A percentile compares a stretch with the other conserved stretches of the same genome.
phyloP scores from a whole-genome alignment of 2,329 filamentous ascomycete species.

The Periconia macrospinosa region DNA sequence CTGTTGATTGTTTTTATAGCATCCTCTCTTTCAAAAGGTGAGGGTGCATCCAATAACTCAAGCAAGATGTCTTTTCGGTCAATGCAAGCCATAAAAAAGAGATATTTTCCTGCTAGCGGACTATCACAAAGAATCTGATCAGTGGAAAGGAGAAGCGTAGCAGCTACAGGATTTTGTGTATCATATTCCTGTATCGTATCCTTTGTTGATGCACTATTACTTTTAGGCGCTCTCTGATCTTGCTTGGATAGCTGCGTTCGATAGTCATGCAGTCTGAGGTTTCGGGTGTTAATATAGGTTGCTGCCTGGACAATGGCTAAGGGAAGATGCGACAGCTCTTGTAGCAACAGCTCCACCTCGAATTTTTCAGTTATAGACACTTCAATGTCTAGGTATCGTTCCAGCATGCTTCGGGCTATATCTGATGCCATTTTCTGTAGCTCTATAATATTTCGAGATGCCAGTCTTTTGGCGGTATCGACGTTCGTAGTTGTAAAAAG shows the following conservation, averaged over 20 bases:
- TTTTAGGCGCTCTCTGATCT: constrained; percentile 31
- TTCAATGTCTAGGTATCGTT: constrained; percentile 12
- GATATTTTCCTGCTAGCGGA: constrained; percentile 35
- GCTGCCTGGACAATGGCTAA: constrained; percentile 20
- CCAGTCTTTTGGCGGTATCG: constrained; percentile 11
- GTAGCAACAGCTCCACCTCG: constrained; percentile 13
- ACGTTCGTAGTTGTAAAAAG: constrained; percentile 19
- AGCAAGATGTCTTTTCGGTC: constrained; percentile 19
- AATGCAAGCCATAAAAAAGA: constrained; percentile 47
- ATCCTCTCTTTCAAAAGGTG: constrained; percentile 8
- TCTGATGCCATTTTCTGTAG: constrained; percentile 15
- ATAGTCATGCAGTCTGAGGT: constrained; percentile 13
- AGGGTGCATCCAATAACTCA: constrained; percentile 15
- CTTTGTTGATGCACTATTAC: constrained; percentile 40
- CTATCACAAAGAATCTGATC: constrained; percentile 27
- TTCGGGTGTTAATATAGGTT: constrained; percentile 16
- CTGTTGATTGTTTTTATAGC: constrained; percentile 14
- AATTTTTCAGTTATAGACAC: constrained; percentile 9
- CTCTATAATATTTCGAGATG: constrained; percentile 14
- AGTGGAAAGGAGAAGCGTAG: constrained; percentile 48
- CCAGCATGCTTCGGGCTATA: constrained; percentile 17
- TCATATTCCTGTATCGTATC: constrained; percentile 21
- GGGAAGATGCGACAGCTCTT: constrained; percentile 18
- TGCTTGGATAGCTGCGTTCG: constrained; percentile 8
- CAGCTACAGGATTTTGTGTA: constrained; percentile 44